These are phyloP conservation scores for Penicillium bialowiezense DNA, from an alignment of 495 filamentous ascomycete genomes.

Conservation along the genomic window DNA sequence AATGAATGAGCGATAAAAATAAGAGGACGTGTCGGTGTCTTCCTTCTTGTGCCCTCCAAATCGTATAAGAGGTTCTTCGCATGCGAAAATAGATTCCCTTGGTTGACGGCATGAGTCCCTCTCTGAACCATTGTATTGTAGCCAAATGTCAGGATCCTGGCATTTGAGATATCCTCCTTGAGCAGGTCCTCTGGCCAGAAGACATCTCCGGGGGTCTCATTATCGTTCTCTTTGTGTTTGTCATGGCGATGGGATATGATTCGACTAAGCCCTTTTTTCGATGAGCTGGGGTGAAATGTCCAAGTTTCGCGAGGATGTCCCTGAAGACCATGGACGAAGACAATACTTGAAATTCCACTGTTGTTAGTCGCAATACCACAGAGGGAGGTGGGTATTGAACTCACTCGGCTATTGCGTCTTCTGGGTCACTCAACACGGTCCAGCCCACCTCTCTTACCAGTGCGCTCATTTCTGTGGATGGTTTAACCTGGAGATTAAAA, in stretches of 20 bases:
- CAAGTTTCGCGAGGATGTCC: not conserved
- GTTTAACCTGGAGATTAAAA: no score
- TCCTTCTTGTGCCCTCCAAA: constrained; percentile 27
- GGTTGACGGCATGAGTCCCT: constrained; percentile 7
- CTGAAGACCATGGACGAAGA: constrained; percentile 1
- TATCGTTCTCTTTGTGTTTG: not conserved
- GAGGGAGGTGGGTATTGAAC: not conserved
- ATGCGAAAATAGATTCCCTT: constrained; percentile 34
- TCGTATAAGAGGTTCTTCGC: constrained; percentile 32
- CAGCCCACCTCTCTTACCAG: not conserved
- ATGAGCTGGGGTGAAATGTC: not conserved
- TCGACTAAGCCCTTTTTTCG: not conserved
- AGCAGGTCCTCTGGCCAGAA: constrained; percentile 38
- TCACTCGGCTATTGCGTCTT: constrained; percentile 1
- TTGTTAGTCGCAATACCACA: not conserved
- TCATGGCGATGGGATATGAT: not conserved
- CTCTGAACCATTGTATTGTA: constrained; percentile 25
- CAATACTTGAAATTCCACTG: not conserved
- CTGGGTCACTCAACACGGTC: not conserved
- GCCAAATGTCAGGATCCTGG: constrained; percentile 37
- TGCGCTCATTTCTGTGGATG: not conserved
- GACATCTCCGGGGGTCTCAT: not conserved
- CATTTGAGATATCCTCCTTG: constrained; percentile 23
- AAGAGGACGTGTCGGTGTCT: constrained; percentile 17
- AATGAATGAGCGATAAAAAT: constrained; percentile 48